Evolutionary conservation across 352 stramenopile species (phyloP).

Genomic region (Hyaloperonospora arabidopsidis): DNA sequence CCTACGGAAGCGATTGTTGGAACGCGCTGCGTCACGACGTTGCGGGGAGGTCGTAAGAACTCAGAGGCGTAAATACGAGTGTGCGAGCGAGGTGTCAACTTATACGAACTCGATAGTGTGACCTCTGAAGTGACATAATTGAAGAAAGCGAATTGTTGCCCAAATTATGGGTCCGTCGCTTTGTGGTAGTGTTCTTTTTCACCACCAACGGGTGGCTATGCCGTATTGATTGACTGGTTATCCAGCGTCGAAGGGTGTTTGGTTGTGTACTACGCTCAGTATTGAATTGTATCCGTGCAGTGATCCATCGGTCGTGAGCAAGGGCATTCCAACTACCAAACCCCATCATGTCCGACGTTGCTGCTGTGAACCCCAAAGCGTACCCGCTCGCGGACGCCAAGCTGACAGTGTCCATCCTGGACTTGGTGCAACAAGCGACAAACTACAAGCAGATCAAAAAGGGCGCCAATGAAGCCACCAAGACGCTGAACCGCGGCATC

Average conservation of each 20-base stretch:
- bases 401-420: conserved; percentile 97
- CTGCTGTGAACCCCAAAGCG: conserved; percentile 91
- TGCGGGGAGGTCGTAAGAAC: too few relatives aligned
- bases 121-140: too few relatives aligned
- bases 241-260: too few relatives aligned
- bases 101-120: too few relatives aligned
- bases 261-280: background rate
- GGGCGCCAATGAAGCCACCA: conserved; percentile 99
- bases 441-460: conserved; percentile 99
- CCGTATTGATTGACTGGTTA: conserved; percentile 11
- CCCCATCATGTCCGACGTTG: conserved; percentile 59
- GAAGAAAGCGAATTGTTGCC: too few relatives aligned
- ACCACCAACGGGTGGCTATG: conserved; percentile 9
- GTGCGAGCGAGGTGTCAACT: too few relatives aligned
- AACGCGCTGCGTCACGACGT: too few relatives aligned
- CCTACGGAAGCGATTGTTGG: too few relatives aligned
- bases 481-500: conserved; percentile 99
- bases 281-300: conserved; percentile 50
- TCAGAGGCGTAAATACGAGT: too few relatives aligned
- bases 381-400: conserved; percentile 97
- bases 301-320: conserved; percentile 88
- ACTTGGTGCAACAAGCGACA: conserved; percentile 98
- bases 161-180: too few relatives aligned
- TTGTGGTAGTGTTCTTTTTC: too few relatives aligned
- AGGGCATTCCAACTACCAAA: conserved; percentile 16